phyloP scores from a whole-genome alignment of 169 alveolate species.

The Plasmodium coatneyi region DNA sequence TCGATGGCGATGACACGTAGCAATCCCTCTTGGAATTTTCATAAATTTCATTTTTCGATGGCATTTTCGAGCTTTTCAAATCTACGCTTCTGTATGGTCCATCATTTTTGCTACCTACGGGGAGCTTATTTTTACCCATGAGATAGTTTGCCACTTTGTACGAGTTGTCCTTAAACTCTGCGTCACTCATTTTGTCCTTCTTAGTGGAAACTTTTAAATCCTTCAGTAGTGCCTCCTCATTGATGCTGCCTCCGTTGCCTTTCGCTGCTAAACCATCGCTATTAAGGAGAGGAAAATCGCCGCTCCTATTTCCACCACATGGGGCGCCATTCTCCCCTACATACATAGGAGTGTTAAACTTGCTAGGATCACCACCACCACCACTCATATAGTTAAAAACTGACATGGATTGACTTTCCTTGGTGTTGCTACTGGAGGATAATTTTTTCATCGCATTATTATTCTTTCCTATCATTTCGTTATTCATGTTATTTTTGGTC shows the following conservation, averaged over 20 bases:
- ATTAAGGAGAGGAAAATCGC: neutral
- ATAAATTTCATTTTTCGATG: conserved; percentile 15
- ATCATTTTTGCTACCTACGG: conserved; percentile 19
- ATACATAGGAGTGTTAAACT: conserved; percentile 22
- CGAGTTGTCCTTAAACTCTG: conserved; percentile 33
- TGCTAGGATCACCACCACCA: conserved; percentile 2
- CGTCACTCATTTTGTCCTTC: conserved; percentile 37
- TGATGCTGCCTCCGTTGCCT: neutral
- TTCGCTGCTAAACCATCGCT: neutral
- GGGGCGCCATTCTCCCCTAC: conserved; percentile 13
- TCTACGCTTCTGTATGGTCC: conserved; percentile 15
- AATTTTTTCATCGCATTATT: neutral
- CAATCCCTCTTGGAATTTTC: conserved; percentile 26
- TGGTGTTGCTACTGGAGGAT: conserved; percentile 15
- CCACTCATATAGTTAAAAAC: conserved; percentile 11
- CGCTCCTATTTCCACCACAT: neutral
- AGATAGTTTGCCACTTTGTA: conserved; percentile 7
- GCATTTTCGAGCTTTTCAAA: conserved; percentile 20
- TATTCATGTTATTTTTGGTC: conserved; percentile 10
- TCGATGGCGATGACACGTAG: conserved; percentile 16
- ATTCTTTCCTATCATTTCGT: conserved; percentile 17
- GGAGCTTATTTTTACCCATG: conserved; percentile 19
- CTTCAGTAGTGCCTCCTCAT: conserved; percentile 33
- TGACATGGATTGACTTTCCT: conserved; percentile 27
- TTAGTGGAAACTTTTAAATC: conserved; percentile 22